Percentiles rank a stretch among this genome's conserved stretches.
phyloP scores from a whole-genome alignment of 192 early-diverging fungal genomes.

The Gonapodya prolifera region DNA sequence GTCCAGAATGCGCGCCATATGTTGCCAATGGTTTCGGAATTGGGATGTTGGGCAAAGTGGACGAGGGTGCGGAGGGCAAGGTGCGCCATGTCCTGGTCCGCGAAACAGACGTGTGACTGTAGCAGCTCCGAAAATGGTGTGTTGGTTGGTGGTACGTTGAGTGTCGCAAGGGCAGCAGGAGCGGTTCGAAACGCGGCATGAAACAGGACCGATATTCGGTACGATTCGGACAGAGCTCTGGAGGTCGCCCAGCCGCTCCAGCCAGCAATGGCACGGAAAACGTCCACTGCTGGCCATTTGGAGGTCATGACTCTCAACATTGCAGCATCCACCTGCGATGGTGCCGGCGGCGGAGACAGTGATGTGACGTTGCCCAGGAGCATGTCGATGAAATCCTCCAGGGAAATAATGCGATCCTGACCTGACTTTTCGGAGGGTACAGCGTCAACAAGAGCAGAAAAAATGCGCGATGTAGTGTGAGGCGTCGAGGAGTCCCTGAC shows the following conservation, averaged over 20 bases:
- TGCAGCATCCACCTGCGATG: neutral
- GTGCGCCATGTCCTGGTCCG: neutral
- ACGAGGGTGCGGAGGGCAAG: neutral
- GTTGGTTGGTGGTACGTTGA: neutral
- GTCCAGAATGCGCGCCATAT: neutral
- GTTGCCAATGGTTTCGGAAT: neutral
- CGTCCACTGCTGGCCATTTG: neutral
- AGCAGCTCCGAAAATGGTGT: neutral
- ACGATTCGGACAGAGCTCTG: neutral
- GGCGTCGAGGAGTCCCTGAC: neutral
- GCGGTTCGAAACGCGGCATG: neutral
- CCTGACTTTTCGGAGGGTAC: neutral
- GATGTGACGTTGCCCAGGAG: neutral
- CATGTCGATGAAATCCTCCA: neutral
- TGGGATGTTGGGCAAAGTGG: neutral
- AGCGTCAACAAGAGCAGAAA: neutral
- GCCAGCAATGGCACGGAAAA: neutral
- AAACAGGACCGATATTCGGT: neutral
- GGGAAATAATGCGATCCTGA: neutral
- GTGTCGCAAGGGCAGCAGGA: neutral
- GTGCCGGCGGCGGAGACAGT: neutral
- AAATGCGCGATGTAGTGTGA: neutral
- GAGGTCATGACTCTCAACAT: neutral
- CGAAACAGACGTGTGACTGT: neutral
- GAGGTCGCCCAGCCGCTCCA: neutral